A percentile compares a stretch with the other conserved stretches of the same genome.
Conservation (phyloP, 805 yeast genomes). For the Metschnikowia similis region DNA sequence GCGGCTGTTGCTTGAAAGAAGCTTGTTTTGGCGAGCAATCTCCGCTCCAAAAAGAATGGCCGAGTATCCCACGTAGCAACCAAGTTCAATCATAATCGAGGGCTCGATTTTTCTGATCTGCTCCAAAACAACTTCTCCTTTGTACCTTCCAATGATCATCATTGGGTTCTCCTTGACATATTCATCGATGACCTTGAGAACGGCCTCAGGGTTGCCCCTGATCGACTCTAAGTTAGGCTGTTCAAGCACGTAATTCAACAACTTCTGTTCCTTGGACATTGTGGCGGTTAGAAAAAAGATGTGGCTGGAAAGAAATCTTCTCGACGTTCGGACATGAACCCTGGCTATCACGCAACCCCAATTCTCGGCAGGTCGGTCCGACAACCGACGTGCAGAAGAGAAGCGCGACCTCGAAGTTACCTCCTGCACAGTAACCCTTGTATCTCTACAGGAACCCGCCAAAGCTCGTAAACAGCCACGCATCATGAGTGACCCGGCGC, state of each 20-base stretch:
- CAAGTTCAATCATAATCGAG: slow-evolving; percentile 28
- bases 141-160: slow-evolving; percentile 32
- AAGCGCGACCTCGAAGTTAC: neutral
- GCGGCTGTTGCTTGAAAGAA: slow-evolving; percentile 3
- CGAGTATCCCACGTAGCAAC: slow-evolving; percentile 34
- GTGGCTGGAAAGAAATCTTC: neutral
- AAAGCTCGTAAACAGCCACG: neutral
- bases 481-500: neutral
- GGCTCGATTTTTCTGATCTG: slow-evolving; percentile 22
- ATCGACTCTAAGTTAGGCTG: slow-evolving; percentile 22
- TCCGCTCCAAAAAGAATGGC: slow-evolving; percentile 32
- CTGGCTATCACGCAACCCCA: slow-evolving; percentile 4
- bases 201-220: slow-evolving; percentile 29
- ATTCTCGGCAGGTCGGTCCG: slow-evolving; percentile 1
- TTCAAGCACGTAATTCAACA: slow-evolving; percentile 21
- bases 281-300: neutral
- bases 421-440: neutral
- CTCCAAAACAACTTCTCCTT: slow-evolving; percentile 25
- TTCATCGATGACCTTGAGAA: slow-evolving; percentile 29
- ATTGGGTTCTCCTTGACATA: slow-evolving; percentile 16
- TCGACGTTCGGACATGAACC: neutral
- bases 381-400: neutral
- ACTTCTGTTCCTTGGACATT: slow-evolving; percentile 23
- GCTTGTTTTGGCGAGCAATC: slow-evolving; percentile 17
- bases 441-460: neutral